Conservation (phyloP, 164 flowering plant genomes). For the Berberis vulgaris region DNA sequence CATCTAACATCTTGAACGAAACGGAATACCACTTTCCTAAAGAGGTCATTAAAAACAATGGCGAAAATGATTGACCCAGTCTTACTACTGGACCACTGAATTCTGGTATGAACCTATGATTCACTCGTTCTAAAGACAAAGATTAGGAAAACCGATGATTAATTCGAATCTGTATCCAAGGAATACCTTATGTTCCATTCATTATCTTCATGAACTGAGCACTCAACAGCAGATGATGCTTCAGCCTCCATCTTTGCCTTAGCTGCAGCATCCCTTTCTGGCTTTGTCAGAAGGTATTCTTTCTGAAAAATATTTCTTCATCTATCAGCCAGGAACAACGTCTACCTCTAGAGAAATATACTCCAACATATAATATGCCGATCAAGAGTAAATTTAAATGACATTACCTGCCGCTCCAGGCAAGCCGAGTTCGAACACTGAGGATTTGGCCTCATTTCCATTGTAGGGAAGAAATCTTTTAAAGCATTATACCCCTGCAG, state of each 20-base stretch:
- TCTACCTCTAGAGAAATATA: neutral
- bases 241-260: conserved; percentile 86
- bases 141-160: neutral
- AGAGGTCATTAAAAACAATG: neutral
- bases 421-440: conserved; percentile 92
- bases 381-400: conserved; percentile 1
- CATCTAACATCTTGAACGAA: too few species aligned
- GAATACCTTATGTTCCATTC: conserved; percentile 92
- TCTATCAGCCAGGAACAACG: conserved; percentile 12
- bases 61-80: neutral
- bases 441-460: conserved; percentile 96
- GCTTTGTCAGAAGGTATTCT: conserved; percentile 60
- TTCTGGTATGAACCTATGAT: neutral
- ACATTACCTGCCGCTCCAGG: conserved; percentile 72
- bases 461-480: conserved; percentile 93
- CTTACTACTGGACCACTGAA: neutral
- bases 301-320: conserved; percentile 36
- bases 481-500: conserved; percentile 90
- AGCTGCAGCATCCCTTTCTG: conserved; percentile 82
- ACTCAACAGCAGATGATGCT: conserved; percentile 27
- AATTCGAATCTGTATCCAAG: neutral
- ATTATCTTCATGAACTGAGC: conserved; percentile 74
- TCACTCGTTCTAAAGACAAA: neutral
- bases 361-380: neutral
- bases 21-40: neutral